Conservation (phyloP, 768 basidiomycete genomes). For the Sporobolomyces pararoseus region DNA sequence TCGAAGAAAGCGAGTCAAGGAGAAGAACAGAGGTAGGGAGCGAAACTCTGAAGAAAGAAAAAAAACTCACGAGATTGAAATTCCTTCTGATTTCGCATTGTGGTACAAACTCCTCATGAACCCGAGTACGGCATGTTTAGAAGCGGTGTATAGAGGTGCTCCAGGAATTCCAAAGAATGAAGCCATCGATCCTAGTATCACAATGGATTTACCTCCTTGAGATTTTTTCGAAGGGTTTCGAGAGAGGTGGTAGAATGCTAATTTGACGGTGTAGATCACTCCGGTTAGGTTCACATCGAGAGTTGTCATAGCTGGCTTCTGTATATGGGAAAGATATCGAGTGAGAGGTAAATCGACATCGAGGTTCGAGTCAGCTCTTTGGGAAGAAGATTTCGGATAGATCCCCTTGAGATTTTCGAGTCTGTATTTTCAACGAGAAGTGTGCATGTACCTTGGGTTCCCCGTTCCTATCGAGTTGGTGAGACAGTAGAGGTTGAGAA, state of each 20-base stretch:
- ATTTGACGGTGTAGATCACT: conserved; percentile 55
- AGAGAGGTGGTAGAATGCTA: conserved; percentile 57
- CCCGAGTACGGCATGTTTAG: conserved; percentile 60
- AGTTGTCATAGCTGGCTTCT: conserved; percentile 54
- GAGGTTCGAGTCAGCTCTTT: no score
- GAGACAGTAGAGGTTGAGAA: conserved; percentile 44
- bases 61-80: conserved; percentile 56
- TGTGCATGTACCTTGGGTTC: conserved; percentile 47
- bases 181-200: conserved; percentile 60
- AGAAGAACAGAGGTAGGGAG: no score
- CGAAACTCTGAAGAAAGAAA: conserved; percentile 9
- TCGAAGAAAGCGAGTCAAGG: background rate
- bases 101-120: conserved; percentile 56
- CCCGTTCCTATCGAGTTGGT: conserved; percentile 46
- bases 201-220: conserved; percentile 53
- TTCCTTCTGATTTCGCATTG: conserved; percentile 48
- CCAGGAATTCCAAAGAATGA: conserved; percentile 56
- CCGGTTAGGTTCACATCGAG: conserved; percentile 57
- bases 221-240: conserved; percentile 37
- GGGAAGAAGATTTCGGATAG: no score
- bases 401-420: no score
- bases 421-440: background rate
- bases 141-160: conserved; percentile 55
- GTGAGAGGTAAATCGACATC: no score
- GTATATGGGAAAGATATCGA: no score